Base-by-base conservation (phyloP, 169 alveolate species). In the Eimeria falciformis region DNA sequence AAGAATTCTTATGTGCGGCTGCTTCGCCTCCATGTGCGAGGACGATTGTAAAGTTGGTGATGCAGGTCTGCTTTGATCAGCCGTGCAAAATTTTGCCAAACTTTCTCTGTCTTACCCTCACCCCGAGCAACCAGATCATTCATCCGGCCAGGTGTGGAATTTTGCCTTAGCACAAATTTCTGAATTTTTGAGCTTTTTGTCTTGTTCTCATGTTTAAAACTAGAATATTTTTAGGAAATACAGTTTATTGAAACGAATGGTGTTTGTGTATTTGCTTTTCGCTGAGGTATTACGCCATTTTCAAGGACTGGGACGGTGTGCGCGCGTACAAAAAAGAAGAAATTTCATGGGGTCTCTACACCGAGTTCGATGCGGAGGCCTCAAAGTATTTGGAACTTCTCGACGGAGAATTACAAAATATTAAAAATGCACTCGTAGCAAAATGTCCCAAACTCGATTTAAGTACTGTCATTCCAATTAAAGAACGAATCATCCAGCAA, bases 71-170 rank as follows among this genome's bases (percentile, higher is more conserved):
- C 82, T 84, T 84, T 68, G 91, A 84, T 68, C 68, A 56, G 47
- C 91, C 91, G 18, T 84, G 82, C 81, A 40, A 43, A 14, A 4
- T 71, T 18, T 58, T 92, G 47, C 93, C 92, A 55, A 87, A 92
- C 83, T 92, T 92, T 71, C 27, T 86, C 17, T 21, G 81, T 55
- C 29, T 92, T 40, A 87, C 93, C 56, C 81, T 92, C 58, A 92
- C 82, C 77, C 95, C 95, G 53, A 62, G 91, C 81, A 92, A 92
- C 69, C 95, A 92, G 40, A 92, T 92, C 84, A 92, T 92, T 18
- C 95, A 92, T 21, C 95, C 95, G 55, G 95, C 93, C 29, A 66
- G 93, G 95, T 92, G 27, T 37, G 92, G n/a, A n/a, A n/a, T n/a
- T n/a, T n/a, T 78, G 9, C 55, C 55, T 68, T n/a, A n/a, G n/a